These are phyloP conservation scores for Lindgomyces ingoldianus DNA, from an alignment of 495 filamentous ascomycete genomes.

Conservation along the genomic window DNA sequence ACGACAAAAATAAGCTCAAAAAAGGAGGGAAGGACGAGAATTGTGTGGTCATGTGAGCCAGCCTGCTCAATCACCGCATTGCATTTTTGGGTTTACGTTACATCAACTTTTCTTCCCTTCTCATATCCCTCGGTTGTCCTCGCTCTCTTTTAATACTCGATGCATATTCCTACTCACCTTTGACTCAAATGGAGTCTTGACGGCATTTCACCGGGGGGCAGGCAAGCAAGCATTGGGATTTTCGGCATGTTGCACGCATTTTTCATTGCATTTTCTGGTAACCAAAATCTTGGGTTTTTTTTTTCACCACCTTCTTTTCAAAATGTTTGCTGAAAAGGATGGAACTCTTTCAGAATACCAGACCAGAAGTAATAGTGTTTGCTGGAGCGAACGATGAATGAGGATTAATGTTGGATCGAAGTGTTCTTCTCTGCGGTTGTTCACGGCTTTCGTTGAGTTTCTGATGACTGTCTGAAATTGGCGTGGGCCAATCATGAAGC, in stretches of 20 bases:
- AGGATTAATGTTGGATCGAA: conserved; percentile 7
- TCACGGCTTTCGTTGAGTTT: conserved; percentile 17
- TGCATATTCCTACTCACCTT: neutral
- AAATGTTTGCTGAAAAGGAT: neutral
- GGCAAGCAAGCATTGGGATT: neutral
- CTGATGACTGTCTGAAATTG: neutral
- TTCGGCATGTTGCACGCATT: neutral
- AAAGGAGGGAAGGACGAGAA: conserved; percentile 39
- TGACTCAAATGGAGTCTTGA: neutral
- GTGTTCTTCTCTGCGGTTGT: conserved; percentile 18
- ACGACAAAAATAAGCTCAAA: conserved; percentile 37
- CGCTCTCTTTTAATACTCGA: neutral
- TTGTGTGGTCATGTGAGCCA: conserved; percentile 37
- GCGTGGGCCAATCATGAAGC: neutral
- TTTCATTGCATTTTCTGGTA: neutral
- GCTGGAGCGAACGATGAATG: neutral
- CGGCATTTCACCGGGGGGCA: neutral
- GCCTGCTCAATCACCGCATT: neutral
- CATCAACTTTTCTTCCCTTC: conserved; percentile 1
- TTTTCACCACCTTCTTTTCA: neutral
- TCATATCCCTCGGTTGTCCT: conserved; percentile 1
- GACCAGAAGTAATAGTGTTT: conserved; percentile 1
- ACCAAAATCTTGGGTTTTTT: neutral
- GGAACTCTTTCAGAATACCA: neutral
- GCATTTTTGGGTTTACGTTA: neutral